A percentile compares a stretch with the other conserved stretches of the same genome.
phyloP scores from a whole-genome alignment of 305 asterid species.

The Fraxinus xanthoxyloides region DNA sequence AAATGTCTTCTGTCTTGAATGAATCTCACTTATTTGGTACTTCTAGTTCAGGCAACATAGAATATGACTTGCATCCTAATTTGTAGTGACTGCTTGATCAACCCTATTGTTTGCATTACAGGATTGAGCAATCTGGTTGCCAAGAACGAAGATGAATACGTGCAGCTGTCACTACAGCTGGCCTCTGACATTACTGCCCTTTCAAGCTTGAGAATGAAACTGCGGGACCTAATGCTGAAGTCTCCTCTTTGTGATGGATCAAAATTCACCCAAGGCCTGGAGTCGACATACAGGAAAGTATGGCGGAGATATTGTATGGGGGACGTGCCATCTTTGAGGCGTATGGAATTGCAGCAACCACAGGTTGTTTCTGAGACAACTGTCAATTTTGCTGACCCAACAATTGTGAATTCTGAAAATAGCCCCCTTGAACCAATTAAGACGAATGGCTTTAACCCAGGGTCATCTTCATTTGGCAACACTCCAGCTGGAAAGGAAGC shows the following conservation, averaged over 20 bases:
- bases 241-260: slow-evolving; percentile 90
- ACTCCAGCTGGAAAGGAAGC: slow-evolving; percentile 40
- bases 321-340: slow-evolving; percentile 75
- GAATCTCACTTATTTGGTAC: not conserved
- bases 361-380: slow-evolving; percentile 30
- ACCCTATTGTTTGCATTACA: slow-evolving; percentile 27
- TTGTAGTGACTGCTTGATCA: not conserved
- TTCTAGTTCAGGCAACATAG: not conserved
- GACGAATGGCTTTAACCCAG: slow-evolving; percentile 56
- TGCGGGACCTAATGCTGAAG: slow-evolving; percentile 81
- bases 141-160: slow-evolving; percentile 79
- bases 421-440: slow-evolving; percentile 28
- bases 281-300: slow-evolving; percentile 66
- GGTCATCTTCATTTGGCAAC: slow-evolving; percentile 32
- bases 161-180: slow-evolving; percentile 60
- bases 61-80: not conserved
- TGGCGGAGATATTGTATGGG: slow-evolving; percentile 84
- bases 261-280: slow-evolving; percentile 64
- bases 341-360: slow-evolving; percentile 40
- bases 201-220: slow-evolving; percentile 66
- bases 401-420: slow-evolving; percentile 24
- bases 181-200: slow-evolving; percentile 72
- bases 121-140: slow-evolving; percentile 82
- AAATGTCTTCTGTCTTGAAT: not conserved
- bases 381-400: slow-evolving; percentile 31